Evolutionary conservation across 139 green algal genomes (phyloP).

Genomic region (Deuterostichococcus epilithicus): DNA sequence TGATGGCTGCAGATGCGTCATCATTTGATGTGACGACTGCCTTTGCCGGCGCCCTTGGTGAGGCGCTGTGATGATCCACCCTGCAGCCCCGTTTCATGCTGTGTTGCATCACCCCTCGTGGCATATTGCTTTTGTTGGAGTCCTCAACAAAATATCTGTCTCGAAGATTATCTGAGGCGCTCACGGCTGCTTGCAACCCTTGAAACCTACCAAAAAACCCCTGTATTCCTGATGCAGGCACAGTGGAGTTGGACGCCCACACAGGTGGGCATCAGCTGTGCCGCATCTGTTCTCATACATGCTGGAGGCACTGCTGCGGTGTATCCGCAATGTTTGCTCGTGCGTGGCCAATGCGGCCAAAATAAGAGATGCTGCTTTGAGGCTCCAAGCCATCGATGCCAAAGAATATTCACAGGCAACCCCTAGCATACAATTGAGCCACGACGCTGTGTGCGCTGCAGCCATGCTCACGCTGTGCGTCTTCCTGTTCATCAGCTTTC

Average conservation of each 20-base stretch:
- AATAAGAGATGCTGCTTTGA: no score
- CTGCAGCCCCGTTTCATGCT: background rate
- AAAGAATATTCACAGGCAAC: no score
- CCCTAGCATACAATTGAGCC: no score
- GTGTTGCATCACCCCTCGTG: background rate
- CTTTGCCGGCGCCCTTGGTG: conserved; percentile 32
- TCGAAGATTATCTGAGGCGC: background rate
- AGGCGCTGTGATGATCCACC: background rate
- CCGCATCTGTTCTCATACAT: no score
- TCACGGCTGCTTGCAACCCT: background rate
- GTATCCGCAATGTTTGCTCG: no score
- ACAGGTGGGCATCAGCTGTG: no score
- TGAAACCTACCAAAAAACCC: background rate
- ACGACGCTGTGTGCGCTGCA: no score
- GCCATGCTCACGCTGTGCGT: conserved; percentile 34
- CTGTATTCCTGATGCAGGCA: conserved; percentile 7
- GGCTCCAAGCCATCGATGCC: no score
- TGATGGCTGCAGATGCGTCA: conserved; percentile 38
- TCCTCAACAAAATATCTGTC: background rate
- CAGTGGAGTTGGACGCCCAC: conserved; percentile 23
- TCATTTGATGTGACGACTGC: conserved; percentile 50
- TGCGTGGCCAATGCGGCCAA: no score
- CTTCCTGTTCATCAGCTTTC: conserved; percentile 43
- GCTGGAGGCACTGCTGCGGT: no score
- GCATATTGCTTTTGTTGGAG: background rate